phyloP scores from a whole-genome alignment of 2,329 filamentous ascomycete species.

The Onygenales sp. region DNA sequence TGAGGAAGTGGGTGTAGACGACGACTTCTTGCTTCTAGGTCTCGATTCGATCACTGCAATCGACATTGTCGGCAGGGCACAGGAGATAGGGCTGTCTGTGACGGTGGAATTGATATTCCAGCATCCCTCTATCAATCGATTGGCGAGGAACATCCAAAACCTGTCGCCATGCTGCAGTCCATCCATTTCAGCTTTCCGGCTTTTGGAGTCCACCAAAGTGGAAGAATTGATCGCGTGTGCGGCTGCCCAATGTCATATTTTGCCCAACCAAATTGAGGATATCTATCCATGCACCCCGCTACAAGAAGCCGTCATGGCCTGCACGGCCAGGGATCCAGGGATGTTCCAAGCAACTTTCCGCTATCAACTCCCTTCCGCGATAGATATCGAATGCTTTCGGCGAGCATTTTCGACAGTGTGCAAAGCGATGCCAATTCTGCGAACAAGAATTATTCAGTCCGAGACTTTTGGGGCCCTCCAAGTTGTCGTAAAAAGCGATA shows the following conservation, averaged over 20 bases:
- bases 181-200: background rate
- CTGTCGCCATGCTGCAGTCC: background rate
- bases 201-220: background rate
- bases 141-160: background rate
- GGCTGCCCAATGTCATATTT: slow-evolving; percentile 4
- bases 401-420: slow-evolving; percentile 29
- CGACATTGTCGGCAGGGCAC: background rate
- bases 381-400: slow-evolving; percentile 26
- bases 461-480: slow-evolving; percentile 11
- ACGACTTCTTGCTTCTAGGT: slow-evolving; percentile 7
- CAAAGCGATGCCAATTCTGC: slow-evolving; percentile 26
- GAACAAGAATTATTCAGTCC: slow-evolving; percentile 25
- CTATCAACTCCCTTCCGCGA: slow-evolving; percentile 16
- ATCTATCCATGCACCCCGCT: slow-evolving; percentile 30
- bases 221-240: background rate
- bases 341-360: slow-evolving; percentile 31
- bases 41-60: slow-evolving; percentile 7
- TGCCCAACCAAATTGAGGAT: slow-evolving; percentile 21
- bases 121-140: background rate
- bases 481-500: slow-evolving; percentile 14
- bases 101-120: slow-evolving; percentile 5
- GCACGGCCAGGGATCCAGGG: slow-evolving; percentile 25
- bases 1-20: slow-evolving; percentile 1
- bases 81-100: background rate
- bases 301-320: slow-evolving; percentile 30